Evolutionary conservation across 139 green algal genomes (phyloP).

Genomic region (Astrephomene gubernaculifera): DNA sequence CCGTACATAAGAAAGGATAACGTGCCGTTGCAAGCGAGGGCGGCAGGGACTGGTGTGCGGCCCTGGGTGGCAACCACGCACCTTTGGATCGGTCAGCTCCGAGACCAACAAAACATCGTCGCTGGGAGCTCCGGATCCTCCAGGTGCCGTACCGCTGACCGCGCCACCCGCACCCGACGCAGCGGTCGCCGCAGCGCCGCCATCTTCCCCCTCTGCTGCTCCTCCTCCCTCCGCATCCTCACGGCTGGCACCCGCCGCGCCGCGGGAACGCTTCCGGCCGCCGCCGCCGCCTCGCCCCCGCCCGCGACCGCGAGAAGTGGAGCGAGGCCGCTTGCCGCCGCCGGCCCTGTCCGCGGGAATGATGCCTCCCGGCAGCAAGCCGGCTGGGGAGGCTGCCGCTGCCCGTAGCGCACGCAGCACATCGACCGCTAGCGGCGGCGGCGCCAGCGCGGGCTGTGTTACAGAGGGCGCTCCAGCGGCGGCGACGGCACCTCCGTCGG

Average conservation of each 20-base stretch:
- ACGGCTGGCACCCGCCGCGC: background rate
- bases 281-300: background rate
- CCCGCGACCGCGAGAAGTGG: background rate
- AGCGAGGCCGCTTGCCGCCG: background rate
- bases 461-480: background rate
- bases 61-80: too few species aligned
- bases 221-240: background rate
- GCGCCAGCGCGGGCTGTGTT: background rate
- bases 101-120: background rate
- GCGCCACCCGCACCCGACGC: background rate
- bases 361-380: background rate
- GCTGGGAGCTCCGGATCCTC: too few species aligned
- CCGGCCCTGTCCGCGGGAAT: background rate
- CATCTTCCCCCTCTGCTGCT: background rate
- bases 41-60: too few species aligned
- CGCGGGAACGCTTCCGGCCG: background rate
- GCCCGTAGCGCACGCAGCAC: background rate
- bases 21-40: too few species aligned
- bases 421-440: background rate
- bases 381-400: background rate
- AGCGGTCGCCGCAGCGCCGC: background rate
- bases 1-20: too few species aligned
- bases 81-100: background rate
- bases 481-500: background rate
- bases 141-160: too few species aligned